Evolutionary conservation across 371 early-diverging fungal genomes (phyloP), one percentile per base, ranked within the genome.

Genomic region (Lichtheimia corymbifera): DNA sequence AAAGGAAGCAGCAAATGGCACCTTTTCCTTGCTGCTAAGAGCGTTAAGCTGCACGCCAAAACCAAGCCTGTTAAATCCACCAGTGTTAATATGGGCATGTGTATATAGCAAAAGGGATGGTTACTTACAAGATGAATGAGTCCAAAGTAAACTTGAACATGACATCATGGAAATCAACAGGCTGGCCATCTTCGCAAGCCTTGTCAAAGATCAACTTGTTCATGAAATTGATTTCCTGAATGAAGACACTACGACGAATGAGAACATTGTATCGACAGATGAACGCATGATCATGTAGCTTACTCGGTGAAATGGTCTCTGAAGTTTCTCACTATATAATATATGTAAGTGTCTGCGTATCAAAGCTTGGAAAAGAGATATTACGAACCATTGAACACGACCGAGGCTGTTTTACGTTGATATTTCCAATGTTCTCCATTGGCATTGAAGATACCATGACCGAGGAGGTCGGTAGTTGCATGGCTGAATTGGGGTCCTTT

Each of bases 1-100:
- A 59, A 89, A 87, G 0, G 85, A 82, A 0, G 52, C 64, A 0
- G 87, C 88, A 73, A 89, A 89, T 1, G 78, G 74, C 1, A 70
- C 68, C 30, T 68, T 79, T 7, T 64, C 70, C 35, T 68, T 47
- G 11, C 49, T 57, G 13, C 57, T 40, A 4, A 80, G 28, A 5
- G 77, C 59, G 24, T 76, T 61, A 9, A 83, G 51, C 18, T 81
- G 59, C 14, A 73, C 72, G 50, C 77, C 79, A 66, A 81, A 83
- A 4, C 79, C 83, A 43, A 84, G 66, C 11, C 81, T 74, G 56
- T 7, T 4, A 41, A 47, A 5, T 45, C 0, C 18, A 25, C 13
- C 11, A 9, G 9, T 15, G n/a, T 22, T 14, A 17, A 27, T 18
- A 35, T 7, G 27, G 7, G 5, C 27, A 5, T 50, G 9, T 14